phyloP scores from a whole-genome alignment of 352 stramenopile genomes.

The Pythium myriotylum region DNA sequence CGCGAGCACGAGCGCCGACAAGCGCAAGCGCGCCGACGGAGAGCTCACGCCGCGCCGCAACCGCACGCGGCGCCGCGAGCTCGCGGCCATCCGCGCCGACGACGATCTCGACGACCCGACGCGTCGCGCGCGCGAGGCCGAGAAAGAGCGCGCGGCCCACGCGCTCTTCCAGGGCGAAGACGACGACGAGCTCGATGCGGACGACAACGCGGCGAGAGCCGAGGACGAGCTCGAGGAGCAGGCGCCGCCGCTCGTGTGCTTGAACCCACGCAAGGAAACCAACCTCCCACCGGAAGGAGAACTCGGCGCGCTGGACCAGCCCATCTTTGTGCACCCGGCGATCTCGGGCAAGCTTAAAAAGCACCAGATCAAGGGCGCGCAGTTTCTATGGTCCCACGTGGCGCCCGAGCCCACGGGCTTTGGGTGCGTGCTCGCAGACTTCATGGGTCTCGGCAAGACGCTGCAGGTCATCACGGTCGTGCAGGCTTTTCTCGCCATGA shows the following conservation, averaged over 20 bases:
- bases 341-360: slow-evolving; percentile 75
- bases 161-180: slow-evolving; percentile 19
- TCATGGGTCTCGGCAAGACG: slow-evolving; percentile 92
- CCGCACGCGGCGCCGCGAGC: slow-evolving; percentile 56
- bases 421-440: slow-evolving; percentile 87
- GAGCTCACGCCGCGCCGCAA: slow-evolving; percentile 22
- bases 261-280: slow-evolving; percentile 53
- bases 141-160: slow-evolving; percentile 51
- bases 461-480: slow-evolving; percentile 88
- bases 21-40: slow-evolving; percentile 16
- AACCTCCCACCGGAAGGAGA: slow-evolving; percentile 43
- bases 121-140: slow-evolving; percentile 55
- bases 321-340: slow-evolving; percentile 67
- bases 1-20: not conserved
- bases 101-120: slow-evolving; percentile 71
- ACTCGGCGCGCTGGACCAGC: slow-evolving; percentile 48
- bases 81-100: slow-evolving; percentile 70
- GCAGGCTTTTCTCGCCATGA: slow-evolving; percentile 72
- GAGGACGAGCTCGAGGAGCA: slow-evolving; percentile 15
- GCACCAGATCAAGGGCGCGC: slow-evolving; percentile 75
- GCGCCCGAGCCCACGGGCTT: slow-evolving; percentile 72
- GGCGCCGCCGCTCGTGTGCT: slow-evolving; percentile 46
- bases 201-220: slow-evolving; percentile 10
- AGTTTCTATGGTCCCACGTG: slow-evolving; percentile 87
- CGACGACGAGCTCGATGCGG: slow-evolving; percentile 21